phyloP scores from a whole-genome alignment of 257 asterid genomes.

The Coffea eugenioides region DNA sequence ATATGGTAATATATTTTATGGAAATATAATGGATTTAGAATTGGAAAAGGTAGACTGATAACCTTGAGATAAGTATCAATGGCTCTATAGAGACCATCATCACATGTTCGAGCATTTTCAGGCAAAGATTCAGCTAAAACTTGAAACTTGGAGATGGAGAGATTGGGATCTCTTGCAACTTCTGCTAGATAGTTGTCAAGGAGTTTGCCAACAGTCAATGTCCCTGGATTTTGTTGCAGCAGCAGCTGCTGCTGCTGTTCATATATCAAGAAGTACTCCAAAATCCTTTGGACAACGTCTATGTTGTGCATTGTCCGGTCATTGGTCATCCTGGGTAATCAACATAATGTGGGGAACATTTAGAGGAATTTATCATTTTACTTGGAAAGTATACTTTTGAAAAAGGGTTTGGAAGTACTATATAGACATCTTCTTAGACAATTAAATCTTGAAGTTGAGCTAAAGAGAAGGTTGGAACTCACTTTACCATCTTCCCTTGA shows the following conservation, averaged over 20 bases:
- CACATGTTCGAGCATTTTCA: conserved; percentile 55
- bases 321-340: conserved; percentile 45
- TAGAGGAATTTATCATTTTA: conserved; percentile 4
- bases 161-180: conserved; percentile 71
- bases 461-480: conserved; percentile 31
- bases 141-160: conserved; percentile 57
- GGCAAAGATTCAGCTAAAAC: conserved; percentile 71
- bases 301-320: conserved; percentile 50
- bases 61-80: conserved; percentile 83
- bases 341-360: conserved; percentile 18
- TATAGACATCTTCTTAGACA: neutral
- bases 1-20: neutral
- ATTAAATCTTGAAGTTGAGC: conserved; percentile 7
- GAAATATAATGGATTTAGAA: neutral
- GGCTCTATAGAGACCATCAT: conserved; percentile 86
- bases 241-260: conserved; percentile 53
- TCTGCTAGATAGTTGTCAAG: conserved; percentile 80
- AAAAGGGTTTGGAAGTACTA: neutral
- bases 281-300: conserved; percentile 64
- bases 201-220: conserved; percentile 56
- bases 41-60: conserved; percentile 10
- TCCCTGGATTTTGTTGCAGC: conserved; percentile 30
- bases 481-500: conserved; percentile 51
- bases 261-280: conserved; percentile 66
- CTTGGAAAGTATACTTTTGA: neutral